Evolutionary conservation across 352 stramenopile genomes (phyloP).

Genomic region (Thalassiosira livingstoniorum): DNA sequence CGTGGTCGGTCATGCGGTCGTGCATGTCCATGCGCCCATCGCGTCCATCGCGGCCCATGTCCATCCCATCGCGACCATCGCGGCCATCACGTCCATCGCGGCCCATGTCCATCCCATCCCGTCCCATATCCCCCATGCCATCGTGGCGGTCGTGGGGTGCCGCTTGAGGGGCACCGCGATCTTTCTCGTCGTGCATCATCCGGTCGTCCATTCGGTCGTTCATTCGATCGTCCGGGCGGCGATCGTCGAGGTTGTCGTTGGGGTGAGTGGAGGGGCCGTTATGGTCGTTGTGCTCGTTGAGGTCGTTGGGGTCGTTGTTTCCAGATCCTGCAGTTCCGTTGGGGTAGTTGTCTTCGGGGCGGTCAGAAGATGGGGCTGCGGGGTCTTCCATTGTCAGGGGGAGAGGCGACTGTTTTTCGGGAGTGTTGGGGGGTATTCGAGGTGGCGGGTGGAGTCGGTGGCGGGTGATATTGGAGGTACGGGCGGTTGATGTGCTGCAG

Average conservation of each 20-base stretch:
- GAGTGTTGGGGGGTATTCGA: too few relatives aligned
- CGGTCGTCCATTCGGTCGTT: too few relatives aligned
- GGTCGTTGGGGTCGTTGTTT: background rate
- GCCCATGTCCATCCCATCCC: background rate
- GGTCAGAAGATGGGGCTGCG: too few relatives aligned
- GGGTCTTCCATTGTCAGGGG: slow-evolving; percentile 5
- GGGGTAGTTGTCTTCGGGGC: background rate
- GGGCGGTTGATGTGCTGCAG: too few relatives aligned
- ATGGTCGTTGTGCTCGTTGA: background rate
- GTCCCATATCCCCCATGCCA: background rate
- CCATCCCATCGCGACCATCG: background rate
- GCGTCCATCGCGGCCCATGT: background rate
- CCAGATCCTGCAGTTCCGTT: too few relatives aligned
- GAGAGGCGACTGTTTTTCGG: too few relatives aligned
- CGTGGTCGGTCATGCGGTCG: background rate
- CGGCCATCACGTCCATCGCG: background rate
- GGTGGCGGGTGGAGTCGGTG: too few relatives aligned
- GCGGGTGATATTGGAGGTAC: too few relatives aligned
- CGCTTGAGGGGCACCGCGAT: background rate
- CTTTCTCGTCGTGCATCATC: background rate
- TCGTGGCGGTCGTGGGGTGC: background rate
- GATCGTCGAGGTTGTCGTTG: too few relatives aligned
- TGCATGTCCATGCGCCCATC: background rate
- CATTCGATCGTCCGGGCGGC: too few relatives aligned
- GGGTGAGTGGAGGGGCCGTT: background rate